Evolutionary conservation across 2,329 filamentous ascomycete species (phyloP).

Genomic region (Rhynchosporium agropyri): DNA sequence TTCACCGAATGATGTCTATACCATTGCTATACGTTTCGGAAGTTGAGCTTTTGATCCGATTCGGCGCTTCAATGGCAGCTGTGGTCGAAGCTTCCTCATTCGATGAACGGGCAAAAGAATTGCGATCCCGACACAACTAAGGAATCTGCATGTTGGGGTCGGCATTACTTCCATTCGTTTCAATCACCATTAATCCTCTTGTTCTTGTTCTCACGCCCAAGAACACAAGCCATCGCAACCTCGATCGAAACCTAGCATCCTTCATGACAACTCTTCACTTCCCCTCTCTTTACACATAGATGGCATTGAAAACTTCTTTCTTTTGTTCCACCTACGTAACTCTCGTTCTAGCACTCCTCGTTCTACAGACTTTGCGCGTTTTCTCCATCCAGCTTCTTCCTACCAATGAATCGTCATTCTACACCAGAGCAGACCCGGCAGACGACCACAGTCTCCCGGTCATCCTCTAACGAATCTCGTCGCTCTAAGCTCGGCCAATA

Average conservation of each 20-base stretch:
- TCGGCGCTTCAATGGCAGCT: background rate
- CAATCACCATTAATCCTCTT: background rate
- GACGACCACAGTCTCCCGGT: slow-evolving; percentile 24
- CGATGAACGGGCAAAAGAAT: no score
- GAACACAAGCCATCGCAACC: background rate
- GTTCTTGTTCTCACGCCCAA: background rate
- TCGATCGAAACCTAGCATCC: background rate
- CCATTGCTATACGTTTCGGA: background rate
- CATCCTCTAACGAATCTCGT: slow-evolving; percentile 25
- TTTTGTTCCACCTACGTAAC: slow-evolving; percentile 23
- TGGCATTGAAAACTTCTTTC: slow-evolving; percentile 28
- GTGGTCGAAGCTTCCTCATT: slow-evolving; percentile 1
- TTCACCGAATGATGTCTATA: background rate
- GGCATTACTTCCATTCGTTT: background rate
- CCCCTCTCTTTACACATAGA: slow-evolving; percentile 22
- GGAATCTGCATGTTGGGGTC: no score
- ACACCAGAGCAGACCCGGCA: slow-evolving; percentile 15
- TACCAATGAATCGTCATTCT: slow-evolving; percentile 30
- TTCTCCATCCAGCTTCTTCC: slow-evolving; percentile 12
- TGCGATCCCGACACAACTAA: no score
- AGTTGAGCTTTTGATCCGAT: background rate
- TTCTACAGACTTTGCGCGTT: slow-evolving; percentile 20
- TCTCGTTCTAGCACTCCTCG: slow-evolving; percentile 27
- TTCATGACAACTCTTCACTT: slow-evolving; percentile 1
- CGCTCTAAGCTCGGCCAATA: slow-evolving; percentile 19